Conservation (phyloP, 768 basidiomycete species). For the Kwoniella sp. region DNA sequence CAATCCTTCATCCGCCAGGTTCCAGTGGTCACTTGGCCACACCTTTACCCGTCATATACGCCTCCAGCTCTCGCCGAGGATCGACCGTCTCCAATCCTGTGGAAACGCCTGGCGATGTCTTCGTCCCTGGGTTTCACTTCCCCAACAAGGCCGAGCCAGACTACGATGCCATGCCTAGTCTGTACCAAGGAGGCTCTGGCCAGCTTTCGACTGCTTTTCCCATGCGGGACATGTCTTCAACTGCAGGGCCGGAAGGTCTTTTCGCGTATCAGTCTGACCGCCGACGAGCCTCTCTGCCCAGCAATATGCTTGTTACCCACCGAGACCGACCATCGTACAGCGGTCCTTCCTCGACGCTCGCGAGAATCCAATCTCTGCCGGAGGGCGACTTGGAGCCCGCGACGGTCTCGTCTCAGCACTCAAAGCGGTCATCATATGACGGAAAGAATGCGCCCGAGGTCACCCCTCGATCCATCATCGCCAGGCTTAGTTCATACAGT, state of each 20-base stretch:
- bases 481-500: constrained; percentile 10
- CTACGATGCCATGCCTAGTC: neutral
- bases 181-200: neutral
- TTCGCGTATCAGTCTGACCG: constrained; percentile 11
- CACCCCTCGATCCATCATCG: constrained; percentile 7
- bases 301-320: constrained; percentile 7
- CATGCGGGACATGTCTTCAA: neutral
- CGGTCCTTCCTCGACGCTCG: constrained; percentile 25
- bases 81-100: constrained; percentile 13
- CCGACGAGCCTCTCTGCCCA: constrained; percentile 20
- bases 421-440: constrained; percentile 12
- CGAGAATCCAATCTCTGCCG: constrained; percentile 47
- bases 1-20: constrained; percentile 8
- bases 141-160: constrained; percentile 24
- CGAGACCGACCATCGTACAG: constrained; percentile 22
- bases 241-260: neutral
- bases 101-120: constrained; percentile 27
- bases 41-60: constrained; percentile 18
- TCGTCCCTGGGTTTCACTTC: constrained; percentile 45
- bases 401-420: neutral
- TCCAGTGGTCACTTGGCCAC: constrained; percentile 3
- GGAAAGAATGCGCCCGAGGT: neutral
- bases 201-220: neutral
- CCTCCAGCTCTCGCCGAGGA: constrained; percentile 19
- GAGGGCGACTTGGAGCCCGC: constrained; percentile 33